Conservation (phyloP, 1,284 basidiomycete species). For the Golubevia pallescens region DNA sequence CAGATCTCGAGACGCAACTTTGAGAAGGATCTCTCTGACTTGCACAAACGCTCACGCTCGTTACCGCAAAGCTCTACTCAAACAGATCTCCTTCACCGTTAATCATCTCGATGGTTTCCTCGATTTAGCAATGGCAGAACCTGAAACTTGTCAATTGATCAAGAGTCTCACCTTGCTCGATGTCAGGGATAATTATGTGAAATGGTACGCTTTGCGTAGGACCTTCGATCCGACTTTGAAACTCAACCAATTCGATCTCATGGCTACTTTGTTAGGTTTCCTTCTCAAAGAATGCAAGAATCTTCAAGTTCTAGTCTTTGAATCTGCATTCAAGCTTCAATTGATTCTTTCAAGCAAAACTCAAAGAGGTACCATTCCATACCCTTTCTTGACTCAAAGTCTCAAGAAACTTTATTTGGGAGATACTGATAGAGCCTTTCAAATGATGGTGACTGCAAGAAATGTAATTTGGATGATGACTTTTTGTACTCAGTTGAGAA, state of each 20-base stretch:
- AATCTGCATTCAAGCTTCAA: no score
- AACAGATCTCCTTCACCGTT: background rate
- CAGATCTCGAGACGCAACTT: background rate
- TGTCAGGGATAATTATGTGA: background rate
- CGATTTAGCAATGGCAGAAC: background rate
- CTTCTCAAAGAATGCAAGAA: no score
- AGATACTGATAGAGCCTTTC: no score
- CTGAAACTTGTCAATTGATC: background rate
- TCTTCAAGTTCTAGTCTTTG: no score
- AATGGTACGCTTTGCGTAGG: background rate
- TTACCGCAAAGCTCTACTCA: background rate
- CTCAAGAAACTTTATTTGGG: no score
- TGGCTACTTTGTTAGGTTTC: background rate
- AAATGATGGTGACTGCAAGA: no score
- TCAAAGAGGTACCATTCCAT: no score
- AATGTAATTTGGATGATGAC: no score
- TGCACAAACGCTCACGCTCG: background rate
- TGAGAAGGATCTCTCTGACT: background rate
- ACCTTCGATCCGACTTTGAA: background rate
- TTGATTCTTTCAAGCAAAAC: no score
- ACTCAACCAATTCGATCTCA: background rate
- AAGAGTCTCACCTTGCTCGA: background rate
- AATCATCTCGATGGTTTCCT: background rate
- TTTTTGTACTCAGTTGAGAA: no score
- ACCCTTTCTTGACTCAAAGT: no score